Evolutionary conservation across 2,329 filamentous ascomycete species (phyloP).

Genomic region (Curvularia sp.): DNA sequence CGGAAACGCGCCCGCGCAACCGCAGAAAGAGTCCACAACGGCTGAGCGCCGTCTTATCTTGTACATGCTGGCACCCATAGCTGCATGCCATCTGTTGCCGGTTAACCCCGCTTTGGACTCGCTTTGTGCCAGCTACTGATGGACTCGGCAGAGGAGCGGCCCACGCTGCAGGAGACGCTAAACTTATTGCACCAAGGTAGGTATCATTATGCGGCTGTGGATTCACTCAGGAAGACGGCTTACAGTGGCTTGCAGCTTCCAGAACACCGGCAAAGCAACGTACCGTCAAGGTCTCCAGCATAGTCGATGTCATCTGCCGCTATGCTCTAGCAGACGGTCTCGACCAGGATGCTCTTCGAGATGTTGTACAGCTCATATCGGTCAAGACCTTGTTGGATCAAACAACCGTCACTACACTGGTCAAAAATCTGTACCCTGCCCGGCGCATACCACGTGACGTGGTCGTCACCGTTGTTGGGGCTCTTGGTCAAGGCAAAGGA

Average conservation of each 20-base stretch:
- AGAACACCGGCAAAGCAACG: constrained; percentile 69
- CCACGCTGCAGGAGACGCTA: constrained; percentile 46
- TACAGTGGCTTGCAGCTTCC: constrained; percentile 43
- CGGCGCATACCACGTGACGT: constrained; percentile 66
- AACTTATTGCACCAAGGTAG: constrained; percentile 47
- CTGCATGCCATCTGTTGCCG: constrained; percentile 44
- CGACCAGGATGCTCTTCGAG: constrained; percentile 64
- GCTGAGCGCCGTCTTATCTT: constrained; percentile 35
- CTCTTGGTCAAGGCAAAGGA: constrained; percentile 76
- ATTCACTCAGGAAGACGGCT: constrained; percentile 28
- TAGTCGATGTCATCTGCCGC: constrained; percentile 68
- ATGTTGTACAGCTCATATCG: constrained; percentile 72
- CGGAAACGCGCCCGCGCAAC: constrained; percentile 32
- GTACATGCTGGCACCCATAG: constrained; percentile 31
- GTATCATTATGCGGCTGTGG: constrained; percentile 28
- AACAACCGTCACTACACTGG: constrained; percentile 70
- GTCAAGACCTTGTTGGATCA: constrained; percentile 76
- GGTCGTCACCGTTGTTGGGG: constrained; percentile 71
- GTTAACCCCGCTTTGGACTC: constrained; percentile 33
- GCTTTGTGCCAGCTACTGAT: constrained; percentile 31
- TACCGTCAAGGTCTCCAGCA: constrained; percentile 65
- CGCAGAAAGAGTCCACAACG: constrained; percentile 18
- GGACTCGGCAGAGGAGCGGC: constrained; percentile 38
- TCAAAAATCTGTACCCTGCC: constrained; percentile 80
- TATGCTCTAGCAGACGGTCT: constrained; percentile 74